Evolutionary conservation across 495 filamentous ascomycete species (phyloP), one percentile per base, ranked within the genome.

Genomic region (Aspergillus egyptiacus): DNA sequence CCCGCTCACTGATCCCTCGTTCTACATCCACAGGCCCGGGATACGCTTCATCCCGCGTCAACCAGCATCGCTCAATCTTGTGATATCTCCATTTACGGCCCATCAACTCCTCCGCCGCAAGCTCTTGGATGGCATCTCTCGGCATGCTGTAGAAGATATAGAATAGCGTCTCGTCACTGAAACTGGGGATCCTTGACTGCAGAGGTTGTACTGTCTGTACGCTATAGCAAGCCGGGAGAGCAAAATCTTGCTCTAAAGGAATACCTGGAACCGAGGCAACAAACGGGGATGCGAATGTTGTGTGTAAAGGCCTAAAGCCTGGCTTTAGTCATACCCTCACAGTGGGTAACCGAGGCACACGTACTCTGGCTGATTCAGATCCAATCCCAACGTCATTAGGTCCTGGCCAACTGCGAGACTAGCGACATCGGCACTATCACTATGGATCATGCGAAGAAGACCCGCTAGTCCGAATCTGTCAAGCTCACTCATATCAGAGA

Each of bases 71-170:
- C 44, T 90, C 73, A 45, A 87, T 80, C 71, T 90, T 95, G 64
- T 96, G 89, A 73, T 89, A 96, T 51, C 90, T 74, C 91, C 91
- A 96, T 63, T 91, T 90, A 41, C 91, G 86, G 42, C 77, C 79
- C 64, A 76, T 79, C 75, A 96, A 73, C 64, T 96, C 89, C 31
- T 80, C 72, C 2, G 89, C 89, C 8, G 86, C 91, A 51, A 89
- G 66, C 53, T 94, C 85, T 65, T 96, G 91, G 67, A 89, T 79
- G 50, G 86, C 75, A 60, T 95, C 89, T 25, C 82, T 72, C 2
- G 89, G 87, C 67, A 86, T 85, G 67, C 83, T 88, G 70, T 95
- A 96, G 74, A 96, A 96, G 53, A 96, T 93, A 72, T 84, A 90
- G 64, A 96, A 89, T 46, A 96, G 73, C 0, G 89, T 94, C 63